A percentile compares a stretch with the other conserved stretches of the same genome.
phyloP scores from a whole-genome alignment of 2,329 filamentous ascomycete species.

The Stagonosporopsis cucurbitacearum region DNA sequence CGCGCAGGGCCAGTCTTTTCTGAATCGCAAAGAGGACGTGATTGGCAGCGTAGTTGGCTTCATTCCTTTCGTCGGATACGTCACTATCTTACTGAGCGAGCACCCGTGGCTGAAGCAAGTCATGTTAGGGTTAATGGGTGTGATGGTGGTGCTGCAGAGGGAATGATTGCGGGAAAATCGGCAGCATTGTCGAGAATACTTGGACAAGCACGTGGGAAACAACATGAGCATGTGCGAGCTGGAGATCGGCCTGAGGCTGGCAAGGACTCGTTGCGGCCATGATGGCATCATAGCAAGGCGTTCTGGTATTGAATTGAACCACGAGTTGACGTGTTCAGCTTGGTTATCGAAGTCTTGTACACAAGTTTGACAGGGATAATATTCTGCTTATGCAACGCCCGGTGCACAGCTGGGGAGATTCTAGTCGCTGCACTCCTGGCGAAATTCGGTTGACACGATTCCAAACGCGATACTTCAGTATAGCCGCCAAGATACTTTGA shows the following conservation, averaged over 20 bases:
- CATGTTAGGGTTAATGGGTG: conserved; percentile 91
- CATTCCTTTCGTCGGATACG: conserved; percentile 93
- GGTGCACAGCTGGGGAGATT: too few relatives aligned
- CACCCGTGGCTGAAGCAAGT: conserved; percentile 97
- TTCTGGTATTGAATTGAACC: conserved; percentile 4
- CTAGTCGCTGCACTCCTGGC: too few relatives aligned
- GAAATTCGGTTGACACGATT: too few relatives aligned
- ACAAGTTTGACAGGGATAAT: too few relatives aligned
- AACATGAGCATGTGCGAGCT: neutral
- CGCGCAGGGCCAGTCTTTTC: conserved; percentile 82
- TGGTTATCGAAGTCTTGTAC: neutral
- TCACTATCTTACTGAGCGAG: conserved; percentile 93
- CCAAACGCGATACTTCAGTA: too few relatives aligned
- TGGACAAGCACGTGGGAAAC: neutral
- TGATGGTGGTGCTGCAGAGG: conserved; percentile 89
- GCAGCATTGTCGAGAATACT: neutral
- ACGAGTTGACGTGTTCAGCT: neutral
- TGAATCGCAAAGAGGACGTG: conserved; percentile 82
- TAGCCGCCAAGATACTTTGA: too few relatives aligned
- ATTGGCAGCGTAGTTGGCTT: conserved; percentile 92
- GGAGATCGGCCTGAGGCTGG: neutral
- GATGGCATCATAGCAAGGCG: conserved; percentile 15
- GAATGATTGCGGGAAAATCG: conserved; percentile 62
- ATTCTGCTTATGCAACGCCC: too few relatives aligned
- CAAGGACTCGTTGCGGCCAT: neutral